Evolutionary conservation across 352 stramenopile genomes (phyloP).

Genomic region (Peronospora belbahrii): DNA sequence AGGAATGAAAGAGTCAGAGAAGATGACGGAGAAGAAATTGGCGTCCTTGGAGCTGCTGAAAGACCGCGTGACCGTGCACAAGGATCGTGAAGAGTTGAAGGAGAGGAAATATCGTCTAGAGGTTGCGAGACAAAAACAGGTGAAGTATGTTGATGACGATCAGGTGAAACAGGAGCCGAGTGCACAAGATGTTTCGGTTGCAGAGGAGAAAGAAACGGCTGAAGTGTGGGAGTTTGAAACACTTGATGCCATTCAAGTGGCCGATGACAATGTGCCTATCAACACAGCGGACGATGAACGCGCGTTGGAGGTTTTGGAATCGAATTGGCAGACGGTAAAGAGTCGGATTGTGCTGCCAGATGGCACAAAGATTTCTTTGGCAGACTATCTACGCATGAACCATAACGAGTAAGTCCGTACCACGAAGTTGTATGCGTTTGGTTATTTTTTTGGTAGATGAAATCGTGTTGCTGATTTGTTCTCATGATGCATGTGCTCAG

Average conservation of each 20-base stretch:
- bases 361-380: constrained; percentile 43
- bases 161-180: constrained; percentile 1
- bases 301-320: constrained; percentile 29
- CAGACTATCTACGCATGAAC: constrained; percentile 56
- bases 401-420: constrained; percentile 20
- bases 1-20: constrained; percentile 20
- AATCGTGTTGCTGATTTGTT: constrained; percentile 2
- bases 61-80: constrained; percentile 51
- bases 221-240: constrained; percentile 24
- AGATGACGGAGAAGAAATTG: constrained; percentile 29
- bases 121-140: constrained; percentile 38
- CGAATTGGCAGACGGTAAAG: constrained; percentile 24
- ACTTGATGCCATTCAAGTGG: constrained; percentile 20
- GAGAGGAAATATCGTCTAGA: constrained; percentile 51
- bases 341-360: constrained; percentile 57
- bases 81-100: constrained; percentile 53
- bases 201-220: constrained; percentile 9
- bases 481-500: constrained; percentile 11
- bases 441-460: neutral
- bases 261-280: constrained; percentile 20
- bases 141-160: neutral
- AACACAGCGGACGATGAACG: constrained; percentile 21
- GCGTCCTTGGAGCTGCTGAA: constrained; percentile 37
- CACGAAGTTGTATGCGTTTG: constrained; percentile 48
- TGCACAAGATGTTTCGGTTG: constrained; percentile 14